Base-by-base conservation (phyloP, 129 eudicot genomes). In the Silybum marianum region DNA sequence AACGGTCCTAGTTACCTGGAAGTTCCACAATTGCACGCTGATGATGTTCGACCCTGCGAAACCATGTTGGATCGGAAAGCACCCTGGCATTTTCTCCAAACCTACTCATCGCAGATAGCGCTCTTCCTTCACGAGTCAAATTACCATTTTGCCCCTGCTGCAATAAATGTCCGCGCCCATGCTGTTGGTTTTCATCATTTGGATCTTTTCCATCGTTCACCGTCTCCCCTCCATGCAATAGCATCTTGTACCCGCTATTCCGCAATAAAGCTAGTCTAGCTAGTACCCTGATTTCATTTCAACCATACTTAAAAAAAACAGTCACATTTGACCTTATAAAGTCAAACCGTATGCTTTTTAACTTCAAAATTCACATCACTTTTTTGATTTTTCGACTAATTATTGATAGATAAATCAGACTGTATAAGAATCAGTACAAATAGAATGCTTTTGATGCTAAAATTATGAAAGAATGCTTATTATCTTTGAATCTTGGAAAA, bases 221-320 rank as follows among this genome's bases (percentile, higher is more conserved):
- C 13, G 82, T 88, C 88, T 95, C 98, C 32, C 98, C 97, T 78
- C 98, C 98, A 62, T 91, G 99, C 82, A 95, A 86, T 81, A 95
- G 92, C 95, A 93, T 91, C 81, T 89, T 93, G 86, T 95, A 95
- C 71, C 99, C 97, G 26, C 86, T 84, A 58, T 82, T 85, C 21
- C 87, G 80, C 72, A 95, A 80, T 72, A 93, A 76, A 63, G 98
- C 98, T 71, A 95, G 80, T 84, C 99, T 91, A 28, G 92, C 90
- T 76, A 92, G 81, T 58, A 85, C 91, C 92, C 99, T 95, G 90
- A 60, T 68, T 30, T 66, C 32, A 18, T 58, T 85, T 63, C 39
- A 75, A 54, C 14, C n/a, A 80, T 74, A 48, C 14, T 11, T 38
- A 65, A 13, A 21, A 13, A 21, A 75, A 32, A 67, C 21, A 73